Percentiles rank a stretch among this genome's conserved stretches.
These are phyloP conservation scores for Aquilaria agallochum DNA, from an alignment of 441 rosid genomes.

Conservation along the genomic window DNA sequence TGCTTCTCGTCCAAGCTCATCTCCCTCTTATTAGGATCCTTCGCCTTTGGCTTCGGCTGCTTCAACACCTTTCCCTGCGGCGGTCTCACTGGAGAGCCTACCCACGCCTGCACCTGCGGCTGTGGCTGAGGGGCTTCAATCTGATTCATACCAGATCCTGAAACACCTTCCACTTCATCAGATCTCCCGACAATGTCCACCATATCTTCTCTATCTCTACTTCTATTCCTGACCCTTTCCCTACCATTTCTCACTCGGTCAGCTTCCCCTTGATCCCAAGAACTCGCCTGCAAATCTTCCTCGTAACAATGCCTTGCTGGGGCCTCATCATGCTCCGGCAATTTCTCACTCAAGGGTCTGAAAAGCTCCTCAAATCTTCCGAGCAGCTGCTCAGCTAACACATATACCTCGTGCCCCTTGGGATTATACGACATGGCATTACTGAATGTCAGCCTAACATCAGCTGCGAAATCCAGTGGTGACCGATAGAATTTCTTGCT, in stretches of 20 bases:
- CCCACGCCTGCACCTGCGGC: slow-evolving; percentile 36
- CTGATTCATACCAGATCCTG: slow-evolving; percentile 18
- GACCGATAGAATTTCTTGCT: slow-evolving; percentile 45
- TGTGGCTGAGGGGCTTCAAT: slow-evolving; percentile 9
- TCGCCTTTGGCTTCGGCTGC: slow-evolving; percentile 92
- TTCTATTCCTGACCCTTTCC: slow-evolving; percentile 12
- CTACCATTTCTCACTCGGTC: slow-evolving; percentile 24
- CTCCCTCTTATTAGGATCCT: slow-evolving; percentile 83
- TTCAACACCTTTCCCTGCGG: slow-evolving; percentile 50
- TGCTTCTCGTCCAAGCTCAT: slow-evolving; percentile 92
- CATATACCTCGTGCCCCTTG: slow-evolving; percentile 62
- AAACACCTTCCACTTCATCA: slow-evolving; percentile 23
- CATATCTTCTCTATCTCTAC: slow-evolving; percentile 22
- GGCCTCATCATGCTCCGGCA: slow-evolving; percentile 26
- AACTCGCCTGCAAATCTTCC: slow-evolving; percentile 40
- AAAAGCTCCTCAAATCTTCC: slow-evolving; percentile 55
- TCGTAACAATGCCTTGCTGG: slow-evolving; percentile 4
- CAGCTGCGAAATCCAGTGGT: slow-evolving; percentile 69
- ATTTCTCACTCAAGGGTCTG: slow-evolving; percentile 34
- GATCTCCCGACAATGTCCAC: slow-evolving; percentile 22
- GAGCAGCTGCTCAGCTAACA: slow-evolving; percentile 50
- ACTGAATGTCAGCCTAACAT: slow-evolving; percentile 73
- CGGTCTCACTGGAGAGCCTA: slow-evolving; percentile 40
- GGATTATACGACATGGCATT: slow-evolving; percentile 89
- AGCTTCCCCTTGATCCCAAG: slow-evolving; percentile 44